Conservation (phyloP, 1,139 yeast genomes). For the Zygosaccharomyces pseudobailii region DNA sequence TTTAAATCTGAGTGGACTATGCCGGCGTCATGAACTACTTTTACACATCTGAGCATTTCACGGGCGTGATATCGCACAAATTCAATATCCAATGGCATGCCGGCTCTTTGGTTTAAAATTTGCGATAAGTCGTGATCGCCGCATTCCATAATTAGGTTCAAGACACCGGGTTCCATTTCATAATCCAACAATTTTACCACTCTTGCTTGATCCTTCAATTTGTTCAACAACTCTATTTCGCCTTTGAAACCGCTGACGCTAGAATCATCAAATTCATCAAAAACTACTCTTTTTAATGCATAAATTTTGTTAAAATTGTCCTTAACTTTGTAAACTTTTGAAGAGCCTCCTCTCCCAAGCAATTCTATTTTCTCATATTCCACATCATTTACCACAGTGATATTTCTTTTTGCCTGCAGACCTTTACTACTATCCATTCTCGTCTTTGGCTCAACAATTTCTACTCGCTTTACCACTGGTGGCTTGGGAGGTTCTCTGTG, state of each 20-base stretch:
- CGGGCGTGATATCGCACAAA: slow-evolving; percentile 78
- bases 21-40: slow-evolving; percentile 81
- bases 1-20: slow-evolving; percentile 93
- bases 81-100: slow-evolving; percentile 58
- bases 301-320: slow-evolving; percentile 52
- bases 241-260: slow-evolving; percentile 80
- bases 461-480: slow-evolving; percentile 20
- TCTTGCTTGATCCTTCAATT: slow-evolving; percentile 56
- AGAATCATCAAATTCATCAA: slow-evolving; percentile 73
- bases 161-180: slow-evolving; percentile 58
- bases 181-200: slow-evolving; percentile 79
- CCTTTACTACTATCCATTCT: slow-evolving; percentile 8
- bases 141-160: slow-evolving; percentile 85
- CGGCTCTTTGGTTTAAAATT: slow-evolving; percentile 58
- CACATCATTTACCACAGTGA: slow-evolving; percentile 48
- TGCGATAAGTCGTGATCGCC: slow-evolving; percentile 91
- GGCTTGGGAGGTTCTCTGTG: slow-evolving; percentile 8
- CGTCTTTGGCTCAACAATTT: slow-evolving; percentile 25
- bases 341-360: slow-evolving; percentile 89
- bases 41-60: slow-evolving; percentile 78
- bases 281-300: slow-evolving; percentile 79
- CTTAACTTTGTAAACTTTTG: slow-evolving; percentile 83
- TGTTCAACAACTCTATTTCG: slow-evolving; percentile 71
- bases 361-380: slow-evolving; percentile 72
- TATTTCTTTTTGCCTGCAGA: slow-evolving; percentile 15